Conservation (phyloP, 108 stramenopile species). For the Heterococcus sp. region DNA sequence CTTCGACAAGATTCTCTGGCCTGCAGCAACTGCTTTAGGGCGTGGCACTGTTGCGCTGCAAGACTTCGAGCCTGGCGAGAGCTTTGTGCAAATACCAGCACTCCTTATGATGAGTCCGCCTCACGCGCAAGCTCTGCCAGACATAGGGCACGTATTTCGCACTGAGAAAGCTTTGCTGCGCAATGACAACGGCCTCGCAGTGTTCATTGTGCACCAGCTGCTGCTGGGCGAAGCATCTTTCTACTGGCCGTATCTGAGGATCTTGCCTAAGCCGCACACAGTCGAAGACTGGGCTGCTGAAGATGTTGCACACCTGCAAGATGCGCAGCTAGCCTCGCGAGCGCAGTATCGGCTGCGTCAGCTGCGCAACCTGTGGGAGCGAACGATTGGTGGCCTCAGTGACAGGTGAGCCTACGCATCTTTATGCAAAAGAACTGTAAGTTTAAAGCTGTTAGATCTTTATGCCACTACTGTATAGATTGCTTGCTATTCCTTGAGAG, state of each 20-base stretch:
- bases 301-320: conserved; percentile 50
- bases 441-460: too few species aligned
- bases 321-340: conserved; percentile 16
- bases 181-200: conserved; percentile 54
- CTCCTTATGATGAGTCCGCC: conserved; percentile 43
- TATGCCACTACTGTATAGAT: too few species aligned
- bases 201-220: conserved; percentile 58
- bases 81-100: conserved; percentile 32
- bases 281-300: conserved; percentile 43
- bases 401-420: too few species aligned
- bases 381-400: conserved; percentile 7
- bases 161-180: conserved; percentile 11
- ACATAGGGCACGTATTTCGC: conserved; percentile 35
- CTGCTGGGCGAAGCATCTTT: conserved; percentile 50
- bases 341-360: conserved; percentile 8
- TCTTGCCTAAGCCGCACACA: conserved; percentile 50
- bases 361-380: conserved; percentile 15
- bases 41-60: conserved; percentile 42
- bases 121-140: conserved; percentile 41
- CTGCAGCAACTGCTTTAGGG: too few species aligned
- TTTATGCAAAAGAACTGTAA: too few species aligned
- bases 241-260: conserved; percentile 56
- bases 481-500: too few species aligned
- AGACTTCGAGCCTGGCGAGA: conserved; percentile 33
- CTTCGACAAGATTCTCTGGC: too few species aligned